These are phyloP conservation scores for Cercospora nicotianae DNA, from an alignment of 2,329 filamentous ascomycete species.

Conservation along the genomic window DNA sequence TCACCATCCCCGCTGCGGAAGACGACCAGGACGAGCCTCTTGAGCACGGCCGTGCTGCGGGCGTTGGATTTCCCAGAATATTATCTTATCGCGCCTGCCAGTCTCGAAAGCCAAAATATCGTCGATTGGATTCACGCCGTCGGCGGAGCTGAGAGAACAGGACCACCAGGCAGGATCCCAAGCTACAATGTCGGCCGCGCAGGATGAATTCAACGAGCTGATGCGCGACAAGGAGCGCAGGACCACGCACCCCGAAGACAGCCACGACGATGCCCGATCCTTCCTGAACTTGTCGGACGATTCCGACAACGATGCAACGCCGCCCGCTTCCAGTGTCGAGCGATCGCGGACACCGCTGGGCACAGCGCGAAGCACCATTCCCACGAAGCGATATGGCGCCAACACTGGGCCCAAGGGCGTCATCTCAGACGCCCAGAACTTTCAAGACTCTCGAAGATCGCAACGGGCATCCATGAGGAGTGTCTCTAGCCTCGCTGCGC, in stretches of 20 bases:
- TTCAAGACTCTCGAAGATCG: slow-evolving; percentile 47
- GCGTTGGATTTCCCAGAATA: slow-evolving; percentile 14
- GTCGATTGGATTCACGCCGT: slow-evolving; percentile 1
- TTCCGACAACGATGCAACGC: slow-evolving; percentile 35
- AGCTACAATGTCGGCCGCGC: slow-evolving; percentile 48
- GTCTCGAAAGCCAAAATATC: slow-evolving; percentile 14
- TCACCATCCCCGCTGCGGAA: slow-evolving; percentile 20
- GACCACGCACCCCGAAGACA: slow-evolving; percentile 52
- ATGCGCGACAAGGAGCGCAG: slow-evolving; percentile 49
- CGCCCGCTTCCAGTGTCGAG: slow-evolving; percentile 60
- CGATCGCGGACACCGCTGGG: slow-evolving; percentile 45
- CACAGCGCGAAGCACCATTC: slow-evolving; percentile 44
- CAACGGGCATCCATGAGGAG: slow-evolving; percentile 35
- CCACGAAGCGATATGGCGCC: slow-evolving; percentile 65
- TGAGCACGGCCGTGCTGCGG: slow-evolving; percentile 7
- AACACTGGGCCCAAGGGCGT: slow-evolving; percentile 84
- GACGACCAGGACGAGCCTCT: slow-evolving; percentile 14
- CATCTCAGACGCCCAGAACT: slow-evolving; percentile 78
- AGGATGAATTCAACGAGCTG: slow-evolving; percentile 55
- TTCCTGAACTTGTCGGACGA: slow-evolving; percentile 49
- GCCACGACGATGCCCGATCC: slow-evolving; percentile 45
- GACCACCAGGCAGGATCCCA: neutral
- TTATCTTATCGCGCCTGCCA: neutral
- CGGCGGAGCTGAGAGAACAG: slow-evolving; percentile 1
- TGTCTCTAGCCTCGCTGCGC: slow-evolving; percentile 21